Evolutionary conservation across 805 yeast genomes (phyloP).

Genomic region (Ogataea salicorniae): DNA sequence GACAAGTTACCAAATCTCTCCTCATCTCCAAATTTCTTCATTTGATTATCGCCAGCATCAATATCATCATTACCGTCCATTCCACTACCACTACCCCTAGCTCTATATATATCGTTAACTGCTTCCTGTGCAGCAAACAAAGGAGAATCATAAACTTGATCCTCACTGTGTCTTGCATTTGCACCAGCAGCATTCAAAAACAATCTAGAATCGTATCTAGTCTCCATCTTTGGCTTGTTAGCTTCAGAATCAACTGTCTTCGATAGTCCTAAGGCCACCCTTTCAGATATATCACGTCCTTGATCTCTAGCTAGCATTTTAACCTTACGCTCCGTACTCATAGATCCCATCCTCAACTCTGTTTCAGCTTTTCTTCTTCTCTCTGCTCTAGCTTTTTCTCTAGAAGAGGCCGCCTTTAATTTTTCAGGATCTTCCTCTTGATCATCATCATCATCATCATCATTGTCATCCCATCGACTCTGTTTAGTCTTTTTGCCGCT

Average conservation of each 20-base stretch:
- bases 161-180: constrained; percentile 35
- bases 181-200: constrained; percentile 41
- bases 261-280: constrained; percentile 45
- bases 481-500: constrained; percentile 11
- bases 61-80: constrained; percentile 20
- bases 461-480: constrained; percentile 13
- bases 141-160: constrained; percentile 54
- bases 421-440: constrained; percentile 9
- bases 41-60: constrained; percentile 10
- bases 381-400: constrained; percentile 38
- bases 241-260: constrained; percentile 21
- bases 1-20: constrained; percentile 9
- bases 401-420: constrained; percentile 24
- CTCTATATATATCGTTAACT: constrained; percentile 44
- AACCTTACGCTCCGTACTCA: constrained; percentile 41
- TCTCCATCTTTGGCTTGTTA: constrained; percentile 28
- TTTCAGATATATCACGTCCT: constrained; percentile 52
- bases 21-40: constrained; percentile 7
- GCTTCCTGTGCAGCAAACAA: constrained; percentile 51
- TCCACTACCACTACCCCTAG: constrained; percentile 26
- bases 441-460: constrained; percentile 11
- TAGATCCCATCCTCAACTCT: constrained; percentile 38
- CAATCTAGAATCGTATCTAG: constrained; percentile 55
- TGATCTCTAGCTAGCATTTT: constrained; percentile 38
- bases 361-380: constrained; percentile 43